phyloP scores from a whole-genome alignment of 306 rosid species.

The Arachis hypogaea region DNA sequence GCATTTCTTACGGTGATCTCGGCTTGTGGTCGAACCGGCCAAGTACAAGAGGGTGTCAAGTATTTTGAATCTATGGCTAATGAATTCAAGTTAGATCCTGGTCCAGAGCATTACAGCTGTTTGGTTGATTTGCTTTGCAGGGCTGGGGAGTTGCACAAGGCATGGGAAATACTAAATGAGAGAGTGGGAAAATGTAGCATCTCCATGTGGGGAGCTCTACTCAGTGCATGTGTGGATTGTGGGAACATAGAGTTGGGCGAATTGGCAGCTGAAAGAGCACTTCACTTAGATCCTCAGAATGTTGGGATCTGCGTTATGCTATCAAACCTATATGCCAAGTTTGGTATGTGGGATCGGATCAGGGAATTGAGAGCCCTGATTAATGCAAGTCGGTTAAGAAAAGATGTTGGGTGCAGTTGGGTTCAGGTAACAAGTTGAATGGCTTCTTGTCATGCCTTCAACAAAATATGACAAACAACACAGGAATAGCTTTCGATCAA shows the following conservation, averaged over 20 bases:
- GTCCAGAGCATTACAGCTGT: conserved; percentile 74
- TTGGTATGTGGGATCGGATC: conserved; percentile 82
- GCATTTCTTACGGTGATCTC: conserved; percentile 74
- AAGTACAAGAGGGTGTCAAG: conserved; percentile 64
- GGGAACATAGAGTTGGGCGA: conserved; percentile 69
- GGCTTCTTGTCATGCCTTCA: too few relatives aligned
- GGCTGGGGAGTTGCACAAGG: conserved; percentile 75
- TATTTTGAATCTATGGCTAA: conserved; percentile 69
- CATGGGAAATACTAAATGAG: conserved; percentile 63
- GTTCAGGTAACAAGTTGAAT: conserved; percentile 54
- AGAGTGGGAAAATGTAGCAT: conserved; percentile 45
- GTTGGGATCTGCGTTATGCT: conserved; percentile 61
- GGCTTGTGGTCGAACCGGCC: conserved; percentile 75
- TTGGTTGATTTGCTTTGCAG: conserved; percentile 77
- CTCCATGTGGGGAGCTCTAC: conserved; percentile 78
- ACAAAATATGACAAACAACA: too few relatives aligned
- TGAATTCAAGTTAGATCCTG: conserved; percentile 66
- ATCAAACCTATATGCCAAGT: conserved; percentile 66
- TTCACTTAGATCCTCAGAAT: conserved; percentile 68
- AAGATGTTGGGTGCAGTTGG: conserved; percentile 76
- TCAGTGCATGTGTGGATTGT: conserved; percentile 63
- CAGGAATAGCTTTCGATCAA: too few relatives aligned
- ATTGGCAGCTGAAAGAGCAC: conserved; percentile 68
- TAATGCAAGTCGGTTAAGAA: conserved; percentile 57
- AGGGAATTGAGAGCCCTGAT: conserved; percentile 57